These are phyloP conservation scores for Pythium dissotocum DNA, from an alignment of 352 stramenopile species.

Conservation along the genomic window DNA sequence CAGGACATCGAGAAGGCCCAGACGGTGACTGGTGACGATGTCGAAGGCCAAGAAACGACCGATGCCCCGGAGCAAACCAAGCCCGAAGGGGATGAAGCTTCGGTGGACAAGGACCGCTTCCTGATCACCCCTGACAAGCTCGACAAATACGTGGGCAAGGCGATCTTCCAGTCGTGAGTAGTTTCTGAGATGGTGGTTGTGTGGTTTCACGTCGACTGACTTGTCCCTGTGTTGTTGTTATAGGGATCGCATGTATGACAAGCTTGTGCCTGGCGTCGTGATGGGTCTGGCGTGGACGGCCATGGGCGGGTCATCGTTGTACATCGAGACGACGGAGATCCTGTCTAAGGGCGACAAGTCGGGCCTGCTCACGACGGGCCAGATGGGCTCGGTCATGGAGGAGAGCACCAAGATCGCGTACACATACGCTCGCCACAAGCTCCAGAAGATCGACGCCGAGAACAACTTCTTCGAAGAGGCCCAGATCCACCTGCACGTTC, in stretches of 20 bases:
- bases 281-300: slow-evolving; percentile 99
- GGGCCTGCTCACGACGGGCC: slow-evolving; percentile 89
- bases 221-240: not conserved
- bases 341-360: slow-evolving; percentile 64
- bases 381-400: slow-evolving; percentile 99
- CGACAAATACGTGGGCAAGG: slow-evolving; percentile 97
- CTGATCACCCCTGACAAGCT: slow-evolving; percentile 94
- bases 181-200: not conserved
- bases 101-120: slow-evolving; percentile 64
- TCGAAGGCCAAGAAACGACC: slow-evolving; percentile 14
- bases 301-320: slow-evolving; percentile 98
- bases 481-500: slow-evolving; percentile 98
- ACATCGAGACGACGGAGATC: slow-evolving; percentile 95
- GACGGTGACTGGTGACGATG: slow-evolving; percentile 30
- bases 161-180: slow-evolving; percentile 93
- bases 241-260: slow-evolving; percentile 97
- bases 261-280: slow-evolving; percentile 93
- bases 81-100: slow-evolving; percentile 4
- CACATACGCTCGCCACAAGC: slow-evolving; percentile 89
- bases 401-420: slow-evolving; percentile 98
- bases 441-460: slow-evolving; percentile 60
- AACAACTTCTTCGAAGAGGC: slow-evolving; percentile 95
- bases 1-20: slow-evolving; percentile 66
- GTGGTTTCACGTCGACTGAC: not conserved
- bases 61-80: slow-evolving; percentile 18